Evolutionary conservation across 2,329 filamentous ascomycete species (phyloP), one percentile per base, ranked within the genome.

Genomic region (Colletotrichum sp.): DNA sequence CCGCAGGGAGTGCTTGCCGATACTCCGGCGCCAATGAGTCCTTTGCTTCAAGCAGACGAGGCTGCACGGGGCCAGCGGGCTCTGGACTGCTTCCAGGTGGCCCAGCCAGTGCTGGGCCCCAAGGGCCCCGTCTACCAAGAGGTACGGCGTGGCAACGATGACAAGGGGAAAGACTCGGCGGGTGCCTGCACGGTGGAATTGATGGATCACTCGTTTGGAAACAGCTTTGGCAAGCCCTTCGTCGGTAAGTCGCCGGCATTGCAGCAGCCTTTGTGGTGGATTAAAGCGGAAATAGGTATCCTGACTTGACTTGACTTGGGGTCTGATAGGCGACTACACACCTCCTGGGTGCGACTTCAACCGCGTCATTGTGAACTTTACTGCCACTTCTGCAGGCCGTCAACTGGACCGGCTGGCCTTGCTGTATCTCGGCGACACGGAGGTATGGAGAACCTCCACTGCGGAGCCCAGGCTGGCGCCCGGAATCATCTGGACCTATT

Each of bases 371-470:
- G 91, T 97, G 83, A 95, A 96, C 81, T 90, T 97, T 79, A 96
- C 94, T 1, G 93, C 94, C 16, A 91, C 91, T 1, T 94, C 93
- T 12, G 86, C 88, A 77, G 95, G 95, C 1, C 89, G 91, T 5
- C 95, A 98, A 80, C 96, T 91, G 83, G 95, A 98, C 82, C 90
- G 95, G 52, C 88, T 96, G 10, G 95, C 92, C 6, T 84, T 93
- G 36, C 93, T 97, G 89, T 97, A 93, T 80, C 87, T 97, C 49
- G 92, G 92, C 55, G 94, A 96, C 82, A 92, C 91, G 12, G 95
- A 98, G 82, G 89, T 98, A n/a, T 97, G 94, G 88, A 89, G 95
- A 28, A 96, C 95, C 3, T 96, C 94, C 7, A 98, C 95, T 1
- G 94, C 95, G 6, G 94, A 98, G 85, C 95, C 95, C 2, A 95